Base-by-base conservation (phyloP, 2,329 filamentous ascomycete species). In the Samsoniella hepiali region DNA sequence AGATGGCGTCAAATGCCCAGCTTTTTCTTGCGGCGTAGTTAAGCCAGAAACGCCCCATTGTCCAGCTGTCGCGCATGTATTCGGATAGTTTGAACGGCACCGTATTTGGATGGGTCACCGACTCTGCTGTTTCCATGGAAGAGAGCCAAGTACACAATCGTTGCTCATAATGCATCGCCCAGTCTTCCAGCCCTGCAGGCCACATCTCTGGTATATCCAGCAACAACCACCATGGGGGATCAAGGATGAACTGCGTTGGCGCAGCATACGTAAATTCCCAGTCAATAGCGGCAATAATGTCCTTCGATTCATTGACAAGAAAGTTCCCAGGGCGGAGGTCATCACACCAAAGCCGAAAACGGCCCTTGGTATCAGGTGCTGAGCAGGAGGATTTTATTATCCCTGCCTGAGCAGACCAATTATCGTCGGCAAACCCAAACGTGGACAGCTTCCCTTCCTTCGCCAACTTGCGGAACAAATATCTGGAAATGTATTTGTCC, bases 161-260 rank as follows among this genome's bases (percentile, higher is more conserved):
- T 10, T 68, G 71, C 57, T 68, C 66, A 58, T 72, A 76, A 5
- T 56, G 56, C 3, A 50, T 27, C 49, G 67, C 9, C 27, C 67
- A 70, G 3, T 66, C 65, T 2, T 63, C 58, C 11, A 67, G 22
- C 0, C 51, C 61, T 1, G 50, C 9, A 27, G 73, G 64, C 65
- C 64, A 65, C 17, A 32, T 47, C 29, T 60, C 63, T 10, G 68
- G 65, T 0, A 38, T n/a, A 22, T 54, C 22, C 2, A 67, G 44
- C 44, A 77, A 61, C 6, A 77, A 66, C 75, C 74, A 77, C 72
- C 71, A 75, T 44, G 75, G 74, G 51, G 70, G 68, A 27, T 74
- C 72, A 61, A 72, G 72, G 1, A 70, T 56, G 63, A 73, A 76
- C 61, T 77, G 71, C 6, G 69, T 67, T 1, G 75, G 76, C 68